Percentiles rank a stretch among this genome's conserved stretches.
Evolutionary conservation across 805 yeast species (phyloP).

Genomic region (Kuraishia cidri): DNA sequence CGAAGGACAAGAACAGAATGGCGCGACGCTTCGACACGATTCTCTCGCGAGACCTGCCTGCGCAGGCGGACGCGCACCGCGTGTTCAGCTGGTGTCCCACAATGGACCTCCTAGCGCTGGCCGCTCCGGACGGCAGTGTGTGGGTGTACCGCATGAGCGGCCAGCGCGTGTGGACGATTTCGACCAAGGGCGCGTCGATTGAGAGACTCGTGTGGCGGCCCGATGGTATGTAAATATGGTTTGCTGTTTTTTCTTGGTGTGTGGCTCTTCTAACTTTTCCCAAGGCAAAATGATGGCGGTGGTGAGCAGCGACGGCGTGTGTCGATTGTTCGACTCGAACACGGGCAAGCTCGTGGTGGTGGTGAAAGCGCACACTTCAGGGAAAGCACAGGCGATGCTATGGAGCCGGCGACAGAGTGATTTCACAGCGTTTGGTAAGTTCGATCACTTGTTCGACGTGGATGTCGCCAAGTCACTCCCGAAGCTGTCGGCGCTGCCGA

Average conservation of each 20-base stretch:
- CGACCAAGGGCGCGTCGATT: constrained; percentile 2
- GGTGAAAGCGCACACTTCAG: constrained; percentile 7
- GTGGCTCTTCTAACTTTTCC: too few relatives aligned
- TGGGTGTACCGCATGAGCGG: constrained; percentile 21
- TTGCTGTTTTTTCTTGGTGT: too few relatives aligned
- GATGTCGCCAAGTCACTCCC: constrained; percentile 15
- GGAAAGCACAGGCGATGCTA: constrained; percentile 3
- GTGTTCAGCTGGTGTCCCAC: constrained; percentile 17
- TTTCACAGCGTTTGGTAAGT: constrained; percentile 6
- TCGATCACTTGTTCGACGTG: constrained; percentile 11
- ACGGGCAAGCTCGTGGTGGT: constrained; percentile 15
- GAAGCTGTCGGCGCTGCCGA: constrained; percentile 7
- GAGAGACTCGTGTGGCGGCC: constrained; percentile 4
- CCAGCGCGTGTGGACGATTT: constrained; percentile 20
- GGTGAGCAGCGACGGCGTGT: constrained; percentile 11
- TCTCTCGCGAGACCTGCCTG: too few relatives aligned
- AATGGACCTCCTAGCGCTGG: constrained; percentile 22
- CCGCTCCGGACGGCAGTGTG: constrained; percentile 15
- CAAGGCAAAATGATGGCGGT: constrained; percentile 21
- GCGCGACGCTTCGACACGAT: too few relatives aligned
- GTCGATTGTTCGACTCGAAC: constrained; percentile 17
- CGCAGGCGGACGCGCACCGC: too few relatives aligned
- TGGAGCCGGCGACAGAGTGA: constrained; percentile 12
- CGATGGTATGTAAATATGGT: constrained; percentile 4
- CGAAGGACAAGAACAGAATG: too few relatives aligned